Evolutionary conservation across 2,329 filamentous ascomycete species (phyloP).

Genomic region (Penicillium sp.): DNA sequence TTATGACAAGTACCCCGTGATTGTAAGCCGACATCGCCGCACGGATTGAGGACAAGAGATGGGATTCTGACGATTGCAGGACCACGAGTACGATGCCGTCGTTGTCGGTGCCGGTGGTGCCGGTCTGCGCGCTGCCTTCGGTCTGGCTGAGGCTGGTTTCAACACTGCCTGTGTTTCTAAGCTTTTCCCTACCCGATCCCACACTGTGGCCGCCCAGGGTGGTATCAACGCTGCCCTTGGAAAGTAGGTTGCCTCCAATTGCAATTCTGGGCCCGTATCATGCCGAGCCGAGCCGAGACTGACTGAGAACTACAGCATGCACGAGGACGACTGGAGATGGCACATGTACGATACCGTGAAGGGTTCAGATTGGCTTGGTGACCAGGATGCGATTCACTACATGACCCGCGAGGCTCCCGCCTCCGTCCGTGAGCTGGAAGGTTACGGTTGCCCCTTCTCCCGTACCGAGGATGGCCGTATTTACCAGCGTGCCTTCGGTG

Average conservation of each 20-base stretch:
- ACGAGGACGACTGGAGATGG: slow-evolving; percentile 98
- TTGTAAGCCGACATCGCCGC: slow-evolving; percentile 56
- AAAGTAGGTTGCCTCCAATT: slow-evolving; percentile 31
- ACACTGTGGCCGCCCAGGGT: slow-evolving; percentile 63
- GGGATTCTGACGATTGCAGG: slow-evolving; percentile 47
- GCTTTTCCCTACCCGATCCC: slow-evolving; percentile 59
- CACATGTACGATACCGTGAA: slow-evolving; percentile 99
- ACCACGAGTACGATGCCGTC: slow-evolving; percentile 97
- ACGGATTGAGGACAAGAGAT: neutral
- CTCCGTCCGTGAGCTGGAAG: slow-evolving; percentile 89
- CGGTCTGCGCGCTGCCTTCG: slow-evolving; percentile 59
- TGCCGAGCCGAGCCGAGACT: slow-evolving; percentile 12
- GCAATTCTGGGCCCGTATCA: neutral
- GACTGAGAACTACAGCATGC: slow-evolving; percentile 63
- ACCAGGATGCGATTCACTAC: slow-evolving; percentile 97
- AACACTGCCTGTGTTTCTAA: slow-evolving; percentile 62
- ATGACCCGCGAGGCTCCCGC: slow-evolving; percentile 93
- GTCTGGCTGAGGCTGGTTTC: slow-evolving; percentile 59
- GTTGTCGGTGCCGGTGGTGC: slow-evolving; percentile 66
- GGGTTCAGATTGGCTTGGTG: slow-evolving; percentile 94
- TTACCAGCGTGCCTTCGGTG: slow-evolving; percentile 97
- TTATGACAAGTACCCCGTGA: slow-evolving; percentile 86
- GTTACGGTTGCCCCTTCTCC: slow-evolving; percentile 90
- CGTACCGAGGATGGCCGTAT: slow-evolving; percentile 96
- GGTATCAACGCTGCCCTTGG: slow-evolving; percentile 52